Base-by-base conservation (phyloP, 108 stramenopile species). In the Skeletonema costatum region DNA sequence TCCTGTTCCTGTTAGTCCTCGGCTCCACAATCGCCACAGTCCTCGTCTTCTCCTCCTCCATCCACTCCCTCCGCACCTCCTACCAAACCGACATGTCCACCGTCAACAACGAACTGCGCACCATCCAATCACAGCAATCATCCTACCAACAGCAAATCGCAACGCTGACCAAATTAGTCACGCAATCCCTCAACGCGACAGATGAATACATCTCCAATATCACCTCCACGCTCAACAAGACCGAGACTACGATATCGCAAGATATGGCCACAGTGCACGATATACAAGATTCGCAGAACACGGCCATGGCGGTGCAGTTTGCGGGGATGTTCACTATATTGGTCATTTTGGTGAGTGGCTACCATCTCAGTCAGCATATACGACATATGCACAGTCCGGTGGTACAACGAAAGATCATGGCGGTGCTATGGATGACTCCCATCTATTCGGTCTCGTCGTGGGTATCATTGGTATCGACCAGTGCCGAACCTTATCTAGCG, bases 351-450 rank as follows among this genome's bases (percentile, higher is more conserved):
- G 89, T 97, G 14, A 82, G 78, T 67, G 80, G 90, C 69, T 95
- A 90, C 73, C 96, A 97, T 71, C 84, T 97, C 70, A 78, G 86
- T 12, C 77, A 81, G 10, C 96, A 97, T 75, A 39, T 95, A 21
- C 71, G 89, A 29, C 90, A 95, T 58, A 86, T 88, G 73, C 60
- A 92, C 60, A 79, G 91, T 65, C 96, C 96, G 16, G 85, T 90
- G 30, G 86, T 95, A 21, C 96, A 97, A 71, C 77, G 91, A 13
- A 93, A 93, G 59, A 90, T 97, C 31, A 75, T 93, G 67, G 89
- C 94, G 11, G 90, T 97, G 62, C 46, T 97, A n/a, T 97, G 93
- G 93, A 95, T 97, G 93, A 86, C 85, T 30, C 96, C 96, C 10
- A 90, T 97, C 16, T 97, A 97, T 83, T 66, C 82, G 32, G 76